Base-by-base conservation (phyloP, 2,329 filamentous ascomycete genomes). In the Curvularia sp. region DNA sequence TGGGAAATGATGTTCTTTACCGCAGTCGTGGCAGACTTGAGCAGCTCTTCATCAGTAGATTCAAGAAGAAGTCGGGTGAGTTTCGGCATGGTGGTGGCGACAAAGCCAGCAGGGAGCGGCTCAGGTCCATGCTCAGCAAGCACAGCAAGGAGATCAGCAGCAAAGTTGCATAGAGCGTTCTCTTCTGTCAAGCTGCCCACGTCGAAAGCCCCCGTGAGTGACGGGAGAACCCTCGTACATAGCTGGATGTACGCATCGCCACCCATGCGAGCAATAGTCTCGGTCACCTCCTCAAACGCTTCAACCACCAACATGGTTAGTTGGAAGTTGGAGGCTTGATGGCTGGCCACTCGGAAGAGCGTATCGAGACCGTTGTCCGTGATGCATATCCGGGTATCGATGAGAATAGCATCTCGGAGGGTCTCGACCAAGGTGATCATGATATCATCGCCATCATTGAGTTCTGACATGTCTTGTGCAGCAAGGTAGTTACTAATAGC, bases 1-100 rank as follows among this genome's bases (percentile, higher is more conserved):
- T 97, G 93, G 65, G 88, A 86, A 32, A 99, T 84, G 78, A 98
- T 92, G 75, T 92, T 93, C 78, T 95, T 94, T 65, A 97, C 88
- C 0, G 92, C 88, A 70, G 93, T 88, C 0, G 92, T 95, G 12
- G 91, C 92, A 3, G 93, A 90, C 60, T 93, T 90, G 55, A 98
- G 86, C 25, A 99, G 84, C 67, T 96, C 93, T 54, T 92, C 92
- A 66, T 98, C 94, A n/a, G 83, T 83, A 1, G 92, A 93, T 62
- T 87, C 88, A 77, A 97, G 89, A 38, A 99, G 82, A 32, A 98
- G 83, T 38, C 88, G 86, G 70, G 88, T 93, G 38, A 99, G 81
- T 75, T 96, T 97, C 38, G 95, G 95, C 79, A 98, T 87, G 2
- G 91, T 88, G 5, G 91, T 89, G 6, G 87, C 88, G 38, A 98